Evolutionary conservation across 2,329 filamentous ascomycete genomes (phyloP).

Genomic region (Geoglossum cookeanum): DNA sequence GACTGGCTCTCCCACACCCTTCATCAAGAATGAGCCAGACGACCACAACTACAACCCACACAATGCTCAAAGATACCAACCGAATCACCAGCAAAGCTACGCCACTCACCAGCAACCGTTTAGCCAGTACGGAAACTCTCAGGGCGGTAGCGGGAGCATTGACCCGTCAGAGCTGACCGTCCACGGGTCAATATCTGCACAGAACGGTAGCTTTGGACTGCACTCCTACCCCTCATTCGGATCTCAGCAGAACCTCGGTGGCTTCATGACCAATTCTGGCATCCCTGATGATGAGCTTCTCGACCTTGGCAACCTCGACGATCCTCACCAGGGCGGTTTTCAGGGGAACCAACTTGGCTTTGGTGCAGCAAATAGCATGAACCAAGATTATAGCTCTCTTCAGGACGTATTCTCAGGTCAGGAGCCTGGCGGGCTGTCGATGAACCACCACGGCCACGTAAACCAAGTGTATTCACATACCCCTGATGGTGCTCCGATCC

Average conservation of each 20-base stretch:
- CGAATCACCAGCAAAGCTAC: slow-evolving; percentile 26
- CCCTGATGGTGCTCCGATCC: slow-evolving; percentile 77
- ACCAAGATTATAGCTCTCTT: slow-evolving; percentile 13
- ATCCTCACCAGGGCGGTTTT: slow-evolving; percentile 16
- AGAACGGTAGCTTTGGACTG: slow-evolving; percentile 27
- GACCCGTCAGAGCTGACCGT: slow-evolving; percentile 75
- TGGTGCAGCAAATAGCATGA: background rate
- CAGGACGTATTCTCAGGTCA: slow-evolving; percentile 10
- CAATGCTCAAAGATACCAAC: slow-evolving; percentile 25
- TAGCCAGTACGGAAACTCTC: slow-evolving; percentile 11
- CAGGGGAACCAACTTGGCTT: background rate
- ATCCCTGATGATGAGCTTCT: slow-evolving; percentile 81
- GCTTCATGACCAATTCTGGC: slow-evolving; percentile 54
- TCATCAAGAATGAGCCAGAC: slow-evolving; percentile 50
- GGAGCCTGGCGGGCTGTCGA: slow-evolving; percentile 28
- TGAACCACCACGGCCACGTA: slow-evolving; percentile 49
- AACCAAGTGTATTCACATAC: slow-evolving; percentile 70
- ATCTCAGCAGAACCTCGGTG: slow-evolving; percentile 45
- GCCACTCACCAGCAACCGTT: slow-evolving; percentile 28
- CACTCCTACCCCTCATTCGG: slow-evolving; percentile 36
- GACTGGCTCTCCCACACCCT: slow-evolving; percentile 35
- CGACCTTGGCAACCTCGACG: slow-evolving; percentile 44
- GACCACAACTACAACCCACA: slow-evolving; percentile 37
- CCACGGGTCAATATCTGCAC: slow-evolving; percentile 32
- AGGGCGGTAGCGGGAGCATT: slow-evolving; percentile 34